phyloP scores from a whole-genome alignment of 768 basidiomycete species.

The Phlebiopsis flavidoalba region DNA sequence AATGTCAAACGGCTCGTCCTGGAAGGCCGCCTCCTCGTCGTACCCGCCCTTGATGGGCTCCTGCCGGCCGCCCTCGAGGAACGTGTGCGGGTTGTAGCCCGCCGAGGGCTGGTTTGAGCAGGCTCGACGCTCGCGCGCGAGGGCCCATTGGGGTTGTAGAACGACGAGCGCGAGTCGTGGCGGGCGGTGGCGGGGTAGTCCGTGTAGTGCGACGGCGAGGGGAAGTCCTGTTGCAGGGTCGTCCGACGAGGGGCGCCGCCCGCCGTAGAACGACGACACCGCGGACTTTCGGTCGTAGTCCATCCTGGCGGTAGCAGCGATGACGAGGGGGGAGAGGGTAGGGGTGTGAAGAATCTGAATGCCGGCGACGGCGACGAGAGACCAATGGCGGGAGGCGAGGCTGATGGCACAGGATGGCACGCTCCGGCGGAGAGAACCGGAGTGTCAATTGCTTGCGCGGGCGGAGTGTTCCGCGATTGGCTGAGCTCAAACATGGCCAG shows the following conservation, averaged over 20 bases:
- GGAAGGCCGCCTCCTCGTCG: conserved; percentile 52
- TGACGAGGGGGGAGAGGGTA: background rate
- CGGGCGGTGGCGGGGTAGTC: conserved; percentile 34
- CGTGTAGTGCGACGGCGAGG: conserved; percentile 21
- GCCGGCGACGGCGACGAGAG: conserved; percentile 7
- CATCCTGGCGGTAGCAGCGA: conserved; percentile 38
- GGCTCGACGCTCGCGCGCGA: conserved; percentile 42
- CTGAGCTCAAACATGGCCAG: background rate
- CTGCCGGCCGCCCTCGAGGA: conserved; percentile 60
- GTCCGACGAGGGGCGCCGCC: conserved; percentile 55
- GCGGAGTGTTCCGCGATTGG: background rate
- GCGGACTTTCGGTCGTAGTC: conserved; percentile 75
- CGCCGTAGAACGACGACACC: conserved; percentile 77
- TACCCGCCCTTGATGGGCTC: conserved; percentile 77
- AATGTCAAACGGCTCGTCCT: conserved; percentile 62
- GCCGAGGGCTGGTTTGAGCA: conserved; percentile 38
- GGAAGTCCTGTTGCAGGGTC: conserved; percentile 52
- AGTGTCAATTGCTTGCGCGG: background rate
- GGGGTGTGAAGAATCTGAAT: background rate
- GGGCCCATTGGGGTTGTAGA: conserved; percentile 38
- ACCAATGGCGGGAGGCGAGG: background rate
- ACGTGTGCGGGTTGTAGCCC: conserved; percentile 71
- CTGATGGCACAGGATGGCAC: background rate
- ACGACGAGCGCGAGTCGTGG: conserved; percentile 72
- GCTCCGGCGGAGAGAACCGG: background rate